phyloP scores from a whole-genome alignment of 176 grass and related monocot genomes.

The Oryza punctata region DNA sequence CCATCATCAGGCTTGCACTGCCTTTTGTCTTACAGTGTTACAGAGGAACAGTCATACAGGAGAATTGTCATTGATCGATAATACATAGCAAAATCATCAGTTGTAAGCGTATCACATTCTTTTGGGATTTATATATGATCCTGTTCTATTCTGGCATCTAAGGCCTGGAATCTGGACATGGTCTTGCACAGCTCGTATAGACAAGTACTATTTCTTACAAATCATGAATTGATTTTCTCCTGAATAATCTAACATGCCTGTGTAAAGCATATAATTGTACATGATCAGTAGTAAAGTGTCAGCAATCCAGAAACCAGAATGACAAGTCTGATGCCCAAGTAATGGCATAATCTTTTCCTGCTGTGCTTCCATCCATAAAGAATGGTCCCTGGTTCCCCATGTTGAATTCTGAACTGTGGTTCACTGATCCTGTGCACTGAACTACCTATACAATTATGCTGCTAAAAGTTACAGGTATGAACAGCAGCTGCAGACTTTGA shows the following conservation, averaged over 20 bases:
- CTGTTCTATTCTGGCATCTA: background rate
- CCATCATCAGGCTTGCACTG: background rate
- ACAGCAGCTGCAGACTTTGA: constrained; percentile 34
- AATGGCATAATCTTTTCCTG: background rate
- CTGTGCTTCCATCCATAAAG: background rate
- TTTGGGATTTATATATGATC: background rate
- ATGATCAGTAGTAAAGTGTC: background rate
- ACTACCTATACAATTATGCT: constrained; percentile 35
- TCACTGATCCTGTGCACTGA: constrained; percentile 15
- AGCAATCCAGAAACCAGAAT: constrained; percentile 18
- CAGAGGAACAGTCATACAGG: background rate
- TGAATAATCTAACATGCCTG: background rate
- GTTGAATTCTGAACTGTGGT: constrained; percentile 14
- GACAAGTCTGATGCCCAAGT: background rate
- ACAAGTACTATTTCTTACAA: background rate
- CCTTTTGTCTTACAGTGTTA: background rate
- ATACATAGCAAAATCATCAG: background rate
- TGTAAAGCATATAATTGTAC: background rate
- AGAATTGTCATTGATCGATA: background rate
- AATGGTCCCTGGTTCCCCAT: background rate
- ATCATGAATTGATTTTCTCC: background rate
- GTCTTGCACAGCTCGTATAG: background rate
- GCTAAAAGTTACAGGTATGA: constrained; percentile 36
- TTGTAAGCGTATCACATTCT: background rate
- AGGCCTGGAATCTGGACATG: background rate